phyloP scores from a whole-genome alignment of 2,329 filamentous ascomycete genomes.

The Penicillium sp. region DNA sequence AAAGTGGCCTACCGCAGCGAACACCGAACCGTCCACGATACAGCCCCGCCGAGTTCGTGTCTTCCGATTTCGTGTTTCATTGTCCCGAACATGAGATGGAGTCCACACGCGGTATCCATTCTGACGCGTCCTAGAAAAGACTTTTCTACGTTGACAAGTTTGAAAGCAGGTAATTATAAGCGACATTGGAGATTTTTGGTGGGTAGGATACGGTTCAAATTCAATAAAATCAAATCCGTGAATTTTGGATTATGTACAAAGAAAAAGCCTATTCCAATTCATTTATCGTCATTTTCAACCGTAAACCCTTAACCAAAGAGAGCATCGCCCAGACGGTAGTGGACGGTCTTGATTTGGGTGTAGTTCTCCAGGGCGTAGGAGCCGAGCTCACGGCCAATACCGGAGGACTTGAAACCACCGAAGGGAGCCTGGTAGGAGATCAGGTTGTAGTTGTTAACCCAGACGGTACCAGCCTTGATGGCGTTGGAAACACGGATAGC shows the following conservation, averaged over 20 bases:
- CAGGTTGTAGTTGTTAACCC: constrained; percentile 71
- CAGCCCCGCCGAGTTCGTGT: neutral
- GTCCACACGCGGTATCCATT: neutral
- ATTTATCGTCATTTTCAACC: constrained; percentile 1
- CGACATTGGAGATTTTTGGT: neutral
- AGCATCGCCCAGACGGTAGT: constrained; percentile 46
- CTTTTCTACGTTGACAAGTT: too few species aligned
- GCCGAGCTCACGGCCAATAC: constrained; percentile 42
- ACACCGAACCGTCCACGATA: neutral
- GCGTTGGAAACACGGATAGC: constrained; percentile 73
- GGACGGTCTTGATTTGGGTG: constrained; percentile 51
- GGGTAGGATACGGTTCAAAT: neutral
- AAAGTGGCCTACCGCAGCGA: neutral
- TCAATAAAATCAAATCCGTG: neutral
- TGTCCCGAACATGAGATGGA: neutral
- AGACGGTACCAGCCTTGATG: constrained; percentile 66
- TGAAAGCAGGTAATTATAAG: neutral
- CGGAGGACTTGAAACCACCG: constrained; percentile 35
- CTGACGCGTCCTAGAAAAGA: neutral
- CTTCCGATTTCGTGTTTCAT: neutral
- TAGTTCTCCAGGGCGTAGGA: constrained; percentile 52
- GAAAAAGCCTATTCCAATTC: constrained; percentile 5
- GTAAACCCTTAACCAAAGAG: constrained; percentile 41
- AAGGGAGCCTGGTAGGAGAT: constrained; percentile 52
- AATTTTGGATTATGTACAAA: constrained; percentile 17